Conservation (phyloP, 2,329 filamentous ascomycete genomes). For the Cryphonectria naterciae region DNA sequence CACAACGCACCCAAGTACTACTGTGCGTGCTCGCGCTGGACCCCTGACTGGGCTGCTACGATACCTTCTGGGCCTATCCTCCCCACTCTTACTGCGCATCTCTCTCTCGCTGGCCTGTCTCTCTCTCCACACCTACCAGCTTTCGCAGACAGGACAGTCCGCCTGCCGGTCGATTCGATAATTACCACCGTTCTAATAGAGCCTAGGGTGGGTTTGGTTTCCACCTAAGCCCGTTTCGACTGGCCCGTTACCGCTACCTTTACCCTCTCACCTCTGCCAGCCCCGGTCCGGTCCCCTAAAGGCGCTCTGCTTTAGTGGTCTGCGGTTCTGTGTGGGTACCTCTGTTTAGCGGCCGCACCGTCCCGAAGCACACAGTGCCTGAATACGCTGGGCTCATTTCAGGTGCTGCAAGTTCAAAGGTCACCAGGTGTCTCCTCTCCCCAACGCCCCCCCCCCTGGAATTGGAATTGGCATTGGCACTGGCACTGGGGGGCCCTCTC, state of each 20-base stretch:
- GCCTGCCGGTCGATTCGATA: slow-evolving; percentile 22
- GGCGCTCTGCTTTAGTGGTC: neutral
- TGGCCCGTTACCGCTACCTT: neutral
- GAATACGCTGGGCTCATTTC: neutral
- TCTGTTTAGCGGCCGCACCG: slow-evolving; percentile 2
- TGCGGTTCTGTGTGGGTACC: slow-evolving; percentile 1
- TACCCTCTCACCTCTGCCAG: neutral
- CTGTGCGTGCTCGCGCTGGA: neutral
- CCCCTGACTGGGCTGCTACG: neutral
- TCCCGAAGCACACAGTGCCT: slow-evolving; percentile 1
- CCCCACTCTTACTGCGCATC: neutral
- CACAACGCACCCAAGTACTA: neutral
- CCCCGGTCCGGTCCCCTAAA: neutral
- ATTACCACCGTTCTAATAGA: slow-evolving; percentile 24
- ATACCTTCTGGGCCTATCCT: neutral
- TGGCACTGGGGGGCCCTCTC: slow-evolving; percentile 1
- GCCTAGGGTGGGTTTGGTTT: slow-evolving; percentile 22
- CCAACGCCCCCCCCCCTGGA: slow-evolving; percentile 16
- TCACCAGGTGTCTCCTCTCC: slow-evolving; percentile 10
- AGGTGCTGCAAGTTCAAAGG: neutral
- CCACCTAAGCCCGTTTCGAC: slow-evolving; percentile 16
- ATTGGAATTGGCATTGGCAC: slow-evolving; percentile 15
- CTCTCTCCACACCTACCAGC: slow-evolving; percentile 22
- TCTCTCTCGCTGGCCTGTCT: neutral
- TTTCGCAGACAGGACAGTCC: slow-evolving; percentile 1